Base-by-base conservation (phyloP, 768 basidiomycete genomes). In the Suillus bovinus region DNA sequence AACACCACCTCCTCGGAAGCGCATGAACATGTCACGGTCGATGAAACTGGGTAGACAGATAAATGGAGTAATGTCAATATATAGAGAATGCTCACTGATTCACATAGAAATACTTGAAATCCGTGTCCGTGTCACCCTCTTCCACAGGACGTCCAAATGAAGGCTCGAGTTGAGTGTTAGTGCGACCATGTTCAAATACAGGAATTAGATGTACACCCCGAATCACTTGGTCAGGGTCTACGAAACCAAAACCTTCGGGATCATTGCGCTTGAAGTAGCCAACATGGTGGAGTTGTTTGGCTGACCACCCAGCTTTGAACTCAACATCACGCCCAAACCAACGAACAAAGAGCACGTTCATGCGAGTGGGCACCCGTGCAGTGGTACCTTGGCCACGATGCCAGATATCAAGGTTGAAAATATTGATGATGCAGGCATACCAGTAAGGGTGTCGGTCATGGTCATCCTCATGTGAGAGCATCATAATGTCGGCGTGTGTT, bases 301-400 rank as follows among this genome's bases (percentile, higher is more conserved):
- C 36, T 5, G 67, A 63, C 58, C 72, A 72, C 1, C 80, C 77
- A 50, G 62, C 68, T 14, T 39, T 41, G 61, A 63, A 68, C 5
- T 34, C 56, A 2, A 59, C 60, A 42, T 80, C 76, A 2, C 60
- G 55, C 2, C 75, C 73, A 44, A 78, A 69, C 78, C 79, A 79
- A 4, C 73, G 70, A 3, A 82, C 80, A 72, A 75, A 81, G 11
- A 83, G 66, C 55, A 82, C 76, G 2, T 78, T 72, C 64, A 81
- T 74, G 4, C 62, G 61, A 17, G 65, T 61, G 17, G 39, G 39
- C 5, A 2, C 33, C 24, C 5, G 2, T n/a, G 2, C 3, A 11
- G 13, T 38, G 11, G 54, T 7, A 3, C 69, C 58, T 6, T 50
- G 36, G 6, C 27, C 55, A 34, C 16, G 29, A 53, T 61, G 22